phyloP scores from a whole-genome alignment of 257 asterid species.

The Solanum chmielewskii region DNA sequence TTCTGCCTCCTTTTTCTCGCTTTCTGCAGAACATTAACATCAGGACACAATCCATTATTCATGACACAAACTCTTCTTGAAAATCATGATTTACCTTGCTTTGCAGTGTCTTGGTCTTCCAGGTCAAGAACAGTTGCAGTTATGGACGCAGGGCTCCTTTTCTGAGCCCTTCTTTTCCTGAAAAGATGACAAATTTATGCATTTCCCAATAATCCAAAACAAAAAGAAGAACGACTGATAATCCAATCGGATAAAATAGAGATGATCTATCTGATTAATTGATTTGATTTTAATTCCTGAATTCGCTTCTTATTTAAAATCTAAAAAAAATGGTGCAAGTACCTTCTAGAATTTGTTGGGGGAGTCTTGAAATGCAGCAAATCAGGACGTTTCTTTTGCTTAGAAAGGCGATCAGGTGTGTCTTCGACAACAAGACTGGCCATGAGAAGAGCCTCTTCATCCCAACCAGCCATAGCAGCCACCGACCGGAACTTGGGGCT shows the following conservation, averaged over 20 bases:
- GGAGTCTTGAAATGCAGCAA: conserved; percentile 45
- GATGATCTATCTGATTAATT: background rate
- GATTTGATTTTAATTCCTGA: background rate
- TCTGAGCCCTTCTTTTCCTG: conserved; percentile 66
- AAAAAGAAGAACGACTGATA: background rate
- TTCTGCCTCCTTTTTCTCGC: conserved; percentile 14
- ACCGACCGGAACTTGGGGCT: conserved; percentile 84
- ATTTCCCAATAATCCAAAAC: background rate
- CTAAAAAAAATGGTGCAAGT: background rate
- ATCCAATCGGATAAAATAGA: background rate
- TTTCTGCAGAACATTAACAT: conserved; percentile 11
- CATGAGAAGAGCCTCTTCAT: conserved; percentile 72
- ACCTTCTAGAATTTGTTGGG: conserved; percentile 83
- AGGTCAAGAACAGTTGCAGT: conserved; percentile 51
- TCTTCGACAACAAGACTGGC: conserved; percentile 86
- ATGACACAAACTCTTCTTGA: background rate
- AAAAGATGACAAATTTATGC: background rate
- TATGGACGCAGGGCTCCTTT: conserved; percentile 34
- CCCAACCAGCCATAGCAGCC: conserved; percentile 99
- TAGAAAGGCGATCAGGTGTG: conserved; percentile 63
- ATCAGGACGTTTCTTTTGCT: conserved; percentile 45
- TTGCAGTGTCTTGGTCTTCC: conserved; percentile 38
- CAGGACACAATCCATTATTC: background rate
- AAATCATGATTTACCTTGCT: conserved; percentile 24
- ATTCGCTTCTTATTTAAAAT: background rate